Conservation (phyloP, 768 basidiomycete species). For the Tulasnella sp. region DNA sequence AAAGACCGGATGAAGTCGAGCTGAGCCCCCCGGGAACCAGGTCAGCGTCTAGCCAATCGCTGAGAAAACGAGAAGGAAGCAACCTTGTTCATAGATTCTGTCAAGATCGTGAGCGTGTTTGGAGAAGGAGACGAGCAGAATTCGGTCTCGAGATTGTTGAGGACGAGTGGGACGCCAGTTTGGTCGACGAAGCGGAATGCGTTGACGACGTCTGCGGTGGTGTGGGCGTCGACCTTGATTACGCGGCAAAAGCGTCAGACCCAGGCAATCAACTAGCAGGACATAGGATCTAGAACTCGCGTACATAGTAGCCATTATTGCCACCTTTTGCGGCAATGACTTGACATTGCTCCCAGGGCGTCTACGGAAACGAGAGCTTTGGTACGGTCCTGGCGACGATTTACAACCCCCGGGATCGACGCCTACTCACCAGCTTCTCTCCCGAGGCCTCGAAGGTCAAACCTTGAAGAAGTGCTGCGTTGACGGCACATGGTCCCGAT, state of each 20-base stretch:
- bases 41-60: background rate
- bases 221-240: background rate
- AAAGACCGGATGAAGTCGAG: constrained; percentile 1
- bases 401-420: background rate
- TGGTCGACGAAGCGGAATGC: constrained; percentile 3
- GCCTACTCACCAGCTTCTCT: background rate
- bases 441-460: background rate
- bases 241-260: background rate
- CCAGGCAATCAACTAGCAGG: background rate
- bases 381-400: background rate
- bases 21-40: background rate
- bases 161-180: background rate
- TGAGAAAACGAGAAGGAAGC: background rate
- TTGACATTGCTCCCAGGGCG: constrained; percentile 5
- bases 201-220: background rate
- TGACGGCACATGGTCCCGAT: background rate
- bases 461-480: background rate
- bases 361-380: background rate
- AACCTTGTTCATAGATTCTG: background rate
- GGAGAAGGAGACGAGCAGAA: constrained; percentile 1
- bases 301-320: background rate
- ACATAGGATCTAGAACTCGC: background rate
- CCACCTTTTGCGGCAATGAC: background rate
- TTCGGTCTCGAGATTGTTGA: background rate
- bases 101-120: background rate